Evolutionary conservation across 2,329 filamentous ascomycete species (phyloP).

Genomic region (Ophiosphaerella narmari): DNA sequence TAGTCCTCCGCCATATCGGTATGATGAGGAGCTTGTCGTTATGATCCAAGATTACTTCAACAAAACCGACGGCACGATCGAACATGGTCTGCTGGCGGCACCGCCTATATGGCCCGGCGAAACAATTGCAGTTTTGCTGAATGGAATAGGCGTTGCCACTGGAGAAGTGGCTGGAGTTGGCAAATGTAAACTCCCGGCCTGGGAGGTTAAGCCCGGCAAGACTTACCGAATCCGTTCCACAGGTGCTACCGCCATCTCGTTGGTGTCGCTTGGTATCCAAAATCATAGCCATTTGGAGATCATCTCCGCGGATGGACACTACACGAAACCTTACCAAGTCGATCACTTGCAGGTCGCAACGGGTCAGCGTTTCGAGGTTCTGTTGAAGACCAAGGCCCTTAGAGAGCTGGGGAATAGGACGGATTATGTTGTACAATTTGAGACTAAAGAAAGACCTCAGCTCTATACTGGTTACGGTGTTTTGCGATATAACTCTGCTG

Average conservation of each 20-base stretch:
- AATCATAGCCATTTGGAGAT: conserved; percentile 61
- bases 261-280: conserved; percentile 61
- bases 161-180: conserved; percentile 42
- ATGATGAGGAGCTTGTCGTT: conserved; percentile 65
- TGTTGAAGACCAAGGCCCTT: conserved; percentile 59
- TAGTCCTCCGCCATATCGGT: conserved; percentile 57
- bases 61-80: conserved; percentile 58
- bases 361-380: conserved; percentile 65
- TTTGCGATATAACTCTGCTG: conserved; percentile 41
- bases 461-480: conserved; percentile 56
- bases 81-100: conserved; percentile 53
- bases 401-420: conserved; percentile 51
- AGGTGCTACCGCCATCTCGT: conserved; percentile 60
- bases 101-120: conserved; percentile 66
- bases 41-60: conserved; percentile 63
- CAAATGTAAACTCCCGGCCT: conserved; percentile 55
- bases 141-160: conserved; percentile 57
- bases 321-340: conserved; percentile 55
- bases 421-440: conserved; percentile 53
- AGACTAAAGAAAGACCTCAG: conserved; percentile 56
- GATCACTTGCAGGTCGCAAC: conserved; percentile 60
- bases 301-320: conserved; percentile 62
- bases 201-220: conserved; percentile 64
- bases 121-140: conserved; percentile 61
- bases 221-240: conserved; percentile 67